These are phyloP conservation scores for Coemansia sp. DNA, from an alignment of 192 early-diverging fungal genomes.

Conservation along the genomic window DNA sequence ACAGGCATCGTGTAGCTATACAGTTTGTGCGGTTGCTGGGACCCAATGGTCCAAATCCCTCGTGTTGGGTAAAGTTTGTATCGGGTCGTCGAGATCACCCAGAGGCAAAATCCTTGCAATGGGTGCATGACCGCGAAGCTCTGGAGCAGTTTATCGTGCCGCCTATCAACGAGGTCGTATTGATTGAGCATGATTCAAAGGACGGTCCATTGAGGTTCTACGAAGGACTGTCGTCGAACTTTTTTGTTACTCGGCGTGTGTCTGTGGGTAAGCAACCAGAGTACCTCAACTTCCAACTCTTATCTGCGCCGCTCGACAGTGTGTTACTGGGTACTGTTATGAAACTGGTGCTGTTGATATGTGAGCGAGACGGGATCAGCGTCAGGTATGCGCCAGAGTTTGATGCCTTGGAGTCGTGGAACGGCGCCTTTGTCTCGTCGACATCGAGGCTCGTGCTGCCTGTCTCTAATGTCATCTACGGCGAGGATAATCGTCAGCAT, in stretches of 20 bases:
- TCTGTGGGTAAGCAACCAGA: not conserved
- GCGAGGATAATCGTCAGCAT: slow-evolving; percentile 7
- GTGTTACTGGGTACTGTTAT: slow-evolving; percentile 54
- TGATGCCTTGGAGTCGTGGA: slow-evolving; percentile 28
- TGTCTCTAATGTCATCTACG: slow-evolving; percentile 21
- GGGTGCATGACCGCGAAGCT: slow-evolving; percentile 50
- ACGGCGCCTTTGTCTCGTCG: slow-evolving; percentile 51
- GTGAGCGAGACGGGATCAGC: slow-evolving; percentile 32
- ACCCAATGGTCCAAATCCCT: not conserved
- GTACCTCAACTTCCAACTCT: slow-evolving; percentile 29
- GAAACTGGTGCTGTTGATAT: slow-evolving; percentile 48
- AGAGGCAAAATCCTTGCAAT: slow-evolving; percentile 45
- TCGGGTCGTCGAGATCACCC: slow-evolving; percentile 34
- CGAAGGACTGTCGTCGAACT: slow-evolving; percentile 55
- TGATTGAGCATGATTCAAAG: slow-evolving; percentile 22
- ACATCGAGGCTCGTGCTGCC: slow-evolving; percentile 52
- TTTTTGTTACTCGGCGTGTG: slow-evolving; percentile 35
- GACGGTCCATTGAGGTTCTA: slow-evolving; percentile 21
- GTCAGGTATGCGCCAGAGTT: slow-evolving; percentile 31
- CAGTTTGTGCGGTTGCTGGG: slow-evolving; percentile 28
- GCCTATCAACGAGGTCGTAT: slow-evolving; percentile 44
- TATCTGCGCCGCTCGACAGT: slow-evolving; percentile 37
- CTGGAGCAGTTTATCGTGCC: slow-evolving; percentile 37
- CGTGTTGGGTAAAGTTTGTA: slow-evolving; percentile 37
- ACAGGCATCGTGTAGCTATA: slow-evolving; percentile 13